These are phyloP conservation scores for Melastoma malabathricum DNA, from an alignment of 345 rosid species.

Conservation along the genomic window DNA sequence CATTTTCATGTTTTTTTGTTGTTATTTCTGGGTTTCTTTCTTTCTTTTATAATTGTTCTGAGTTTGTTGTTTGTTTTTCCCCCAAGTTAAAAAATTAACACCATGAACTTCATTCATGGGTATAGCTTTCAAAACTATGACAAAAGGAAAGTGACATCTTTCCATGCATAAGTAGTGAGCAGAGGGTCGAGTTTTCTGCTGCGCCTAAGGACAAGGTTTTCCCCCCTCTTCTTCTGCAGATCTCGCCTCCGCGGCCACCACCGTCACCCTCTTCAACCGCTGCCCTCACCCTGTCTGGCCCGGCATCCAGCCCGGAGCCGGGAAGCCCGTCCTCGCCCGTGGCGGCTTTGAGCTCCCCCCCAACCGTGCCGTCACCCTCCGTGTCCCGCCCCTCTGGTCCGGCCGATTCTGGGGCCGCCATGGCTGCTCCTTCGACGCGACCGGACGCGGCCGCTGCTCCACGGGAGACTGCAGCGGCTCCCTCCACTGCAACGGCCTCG, in stretches of 20 bases:
- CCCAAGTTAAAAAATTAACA: no score
- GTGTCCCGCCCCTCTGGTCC: constrained; percentile 74
- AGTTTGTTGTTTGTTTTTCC: no score
- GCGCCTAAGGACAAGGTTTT: no score
- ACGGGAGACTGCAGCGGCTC: constrained; percentile 90
- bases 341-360: constrained; percentile 79
- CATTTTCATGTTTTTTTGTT: no score
- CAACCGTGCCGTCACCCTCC: constrained; percentile 43
- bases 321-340: constrained; percentile 52
- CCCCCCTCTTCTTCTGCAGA: constrained; percentile 4
- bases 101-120: no score
- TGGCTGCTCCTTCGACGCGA: constrained; percentile 60
- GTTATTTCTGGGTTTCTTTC: no score
- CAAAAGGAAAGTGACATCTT: no score
- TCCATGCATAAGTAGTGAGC: no score
- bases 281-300: constrained; percentile 90
- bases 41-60: no score
- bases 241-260: constrained; percentile 31
- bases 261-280: constrained; percentile 59
- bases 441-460: constrained; percentile 67
- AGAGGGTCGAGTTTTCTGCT: no score
- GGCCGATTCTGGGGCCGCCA: constrained; percentile 98
- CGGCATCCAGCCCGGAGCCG: constrained; percentile 83
- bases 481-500: constrained; percentile 67
- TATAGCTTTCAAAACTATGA: no score